phyloP scores from a whole-genome alignment of 345 rosid genomes.

The Reutealis trisperma region DNA sequence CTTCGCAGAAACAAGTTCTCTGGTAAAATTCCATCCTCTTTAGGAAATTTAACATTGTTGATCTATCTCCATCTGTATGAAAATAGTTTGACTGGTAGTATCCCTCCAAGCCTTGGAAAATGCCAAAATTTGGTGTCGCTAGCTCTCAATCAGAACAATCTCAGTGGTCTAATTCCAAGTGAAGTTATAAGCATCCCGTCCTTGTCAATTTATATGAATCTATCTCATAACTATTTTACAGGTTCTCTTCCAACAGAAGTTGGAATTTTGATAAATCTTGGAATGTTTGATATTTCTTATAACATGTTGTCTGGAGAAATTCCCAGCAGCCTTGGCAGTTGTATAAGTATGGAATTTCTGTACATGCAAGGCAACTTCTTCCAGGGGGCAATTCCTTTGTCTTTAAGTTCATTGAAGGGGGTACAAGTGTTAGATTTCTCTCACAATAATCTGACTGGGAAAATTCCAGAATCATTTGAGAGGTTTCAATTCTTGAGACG shows the following conservation, averaged over 20 bases:
- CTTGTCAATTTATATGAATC: slow-evolving; percentile 1
- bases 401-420: slow-evolving; percentile 16
- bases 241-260: slow-evolving; percentile 16
- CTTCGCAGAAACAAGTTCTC: neutral
- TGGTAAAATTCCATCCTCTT: slow-evolving; percentile 16
- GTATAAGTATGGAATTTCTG: neutral
- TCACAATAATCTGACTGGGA: slow-evolving; percentile 14
- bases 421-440: slow-evolving; percentile 10
- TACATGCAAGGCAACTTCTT: slow-evolving; percentile 7
- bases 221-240: slow-evolving; percentile 7
- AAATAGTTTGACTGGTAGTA: neutral
- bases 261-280: slow-evolving; percentile 14
- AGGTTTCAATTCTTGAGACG: neutral
- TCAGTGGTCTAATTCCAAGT: slow-evolving; percentile 17
- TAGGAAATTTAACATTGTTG: slow-evolving; percentile 16
- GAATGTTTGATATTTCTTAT: neutral
- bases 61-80: neutral
- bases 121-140: slow-evolving; percentile 6
- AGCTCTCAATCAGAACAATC: slow-evolving; percentile 12
- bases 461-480: slow-evolving; percentile 11
- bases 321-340: slow-evolving; percentile 16
- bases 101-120: slow-evolving; percentile 17
- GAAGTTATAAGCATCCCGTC: slow-evolving; percentile 17
- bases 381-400: slow-evolving; percentile 13
- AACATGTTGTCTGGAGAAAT: slow-evolving; percentile 20